Evolutionary conservation across 1,139 yeast species (phyloP).

Genomic region (Kodamaea arcana): DNA sequence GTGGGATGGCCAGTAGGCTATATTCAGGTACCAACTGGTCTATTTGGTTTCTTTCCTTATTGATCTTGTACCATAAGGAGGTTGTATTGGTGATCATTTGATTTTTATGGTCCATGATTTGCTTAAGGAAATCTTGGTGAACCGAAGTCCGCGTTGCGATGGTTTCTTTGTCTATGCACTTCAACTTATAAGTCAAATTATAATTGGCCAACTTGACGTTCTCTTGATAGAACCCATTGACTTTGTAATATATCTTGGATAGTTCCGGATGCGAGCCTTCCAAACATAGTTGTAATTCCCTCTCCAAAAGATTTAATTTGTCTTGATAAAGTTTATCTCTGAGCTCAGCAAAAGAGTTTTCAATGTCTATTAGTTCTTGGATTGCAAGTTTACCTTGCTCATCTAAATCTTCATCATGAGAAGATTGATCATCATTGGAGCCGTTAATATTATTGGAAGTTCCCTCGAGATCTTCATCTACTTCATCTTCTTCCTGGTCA

Average conservation of each 20-base stretch:
- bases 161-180: conserved; percentile 77
- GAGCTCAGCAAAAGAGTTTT: conserved; percentile 76
- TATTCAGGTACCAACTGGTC: conserved; percentile 61
- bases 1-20: conserved; percentile 35
- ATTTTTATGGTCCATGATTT: conserved; percentile 63
- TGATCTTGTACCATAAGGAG: conserved; percentile 86
- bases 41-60: conserved; percentile 81
- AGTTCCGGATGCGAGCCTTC: conserved; percentile 90
- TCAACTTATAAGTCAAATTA: conserved; percentile 66
- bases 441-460: conserved; percentile 6
- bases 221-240: conserved; percentile 66
- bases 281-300: conserved; percentile 80
- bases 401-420: conserved; percentile 32
- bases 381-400: conserved; percentile 60
- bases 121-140: conserved; percentile 79
- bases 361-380: conserved; percentile 69
- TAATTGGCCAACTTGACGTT: conserved; percentile 65
- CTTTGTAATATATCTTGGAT: conserved; percentile 60
- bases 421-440: conserved; percentile 23
- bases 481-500: conserved; percentile 12
- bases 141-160: conserved; percentile 73
- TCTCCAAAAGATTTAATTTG: conserved; percentile 68
- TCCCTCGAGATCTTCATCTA: conserved; percentile 17
- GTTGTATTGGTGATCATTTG: conserved; percentile 71
- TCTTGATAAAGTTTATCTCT: conserved; percentile 76